Evolutionary conservation across 352 stramenopile genomes (phyloP), one percentile per base, ranked within the genome.

Genomic region (Albugo candida): DNA sequence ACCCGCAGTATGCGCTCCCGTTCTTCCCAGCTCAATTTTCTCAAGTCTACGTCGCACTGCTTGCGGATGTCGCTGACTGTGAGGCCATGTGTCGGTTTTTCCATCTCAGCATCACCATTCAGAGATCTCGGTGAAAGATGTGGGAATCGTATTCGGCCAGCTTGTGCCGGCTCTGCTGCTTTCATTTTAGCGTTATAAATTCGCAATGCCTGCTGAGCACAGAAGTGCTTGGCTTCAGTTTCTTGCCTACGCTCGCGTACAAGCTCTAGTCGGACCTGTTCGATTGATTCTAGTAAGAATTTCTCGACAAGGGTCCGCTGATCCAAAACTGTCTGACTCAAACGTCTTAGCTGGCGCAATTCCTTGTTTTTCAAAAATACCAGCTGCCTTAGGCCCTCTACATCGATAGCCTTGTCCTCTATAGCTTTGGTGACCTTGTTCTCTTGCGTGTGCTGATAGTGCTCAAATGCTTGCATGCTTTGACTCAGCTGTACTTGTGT

Each of bases 281-380:
- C 73, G 11, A 97, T 65, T 14, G 83, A 81, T 51, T 96, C 83
- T 37, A 97, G 52, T 48, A 96, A 94, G 59, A 94, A 96, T 48
- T 95, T 80, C 49, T 89, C 74, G 5, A 88, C 51, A 42, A 54
- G 24, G 58, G 20, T 43, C 38, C 38, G 68, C 57, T 96, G 89
- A 41, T 85, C 70, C 36, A 96, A 60, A 41, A 97, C 92, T 13
- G 73, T 87, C 52, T 96, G 73, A 5, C 84, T 72, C 13, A 96
- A 75, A 34, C 69, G 67, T 20, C 83, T 67, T 34, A 97, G 62
- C 46, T 92, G 86, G 13, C 74, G 66, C 34, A 97, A 60, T 69
- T 97, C 89, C 48, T 89, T 87, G 61, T 97, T 95, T 54, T 96
- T 96, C 14, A 96, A 64, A 12, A 67, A 61, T 19, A 97, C 48